Evolutionary conservation across 768 basidiomycete genomes (phyloP), one percentile per base, ranked within the genome.

Genomic region (Roridomyces roridus): DNA sequence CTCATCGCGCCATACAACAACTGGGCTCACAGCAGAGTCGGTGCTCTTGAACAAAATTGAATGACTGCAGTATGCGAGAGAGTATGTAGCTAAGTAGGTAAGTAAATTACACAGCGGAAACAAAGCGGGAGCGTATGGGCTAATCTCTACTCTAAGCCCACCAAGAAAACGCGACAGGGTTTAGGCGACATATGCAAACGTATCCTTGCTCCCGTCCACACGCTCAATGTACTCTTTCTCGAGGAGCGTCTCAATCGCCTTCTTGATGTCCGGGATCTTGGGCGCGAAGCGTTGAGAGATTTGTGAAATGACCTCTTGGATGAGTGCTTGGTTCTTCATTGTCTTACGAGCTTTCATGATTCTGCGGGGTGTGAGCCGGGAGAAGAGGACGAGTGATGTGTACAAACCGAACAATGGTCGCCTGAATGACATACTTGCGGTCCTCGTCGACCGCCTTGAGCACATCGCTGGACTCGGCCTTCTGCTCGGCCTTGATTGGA

Each of bases 171-270:
- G 29, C 29, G 29, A 7, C 29, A 14, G 29, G 29, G 29, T 65
- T 79, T 74, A 89, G 56, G 88, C 89, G 57, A 89, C 84, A 69
- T 91, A 91, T 37, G 86, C 85, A 73, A 92, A 94, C 34, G 91
- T 91, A 72, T 96, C 94, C 69, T 90, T 89, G n/a, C 87, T 86
- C 14, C 89, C 92, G 21, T 94, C 93, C 20, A 94, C 89, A 34
- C 96, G 88, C 69, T 98, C 96, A 63, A 98, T 91, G 71, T 98
- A 99, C 71, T 99, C 96, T 77, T 97, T 96, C 78, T 98, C 96
- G 28, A 98, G 79, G 21, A 98, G 78, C 20, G 87, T 87, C 70
- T 96, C 94, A 56, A 98, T 96, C 8, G 92, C 92, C 86, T 96
- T 96, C 77, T 98, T 98, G 77, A 98, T 95, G 70, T 97, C 95